phyloP scores from a whole-genome alignment of 2,329 filamentous ascomycete species.

The Pseudocercospora macadamiae region DNA sequence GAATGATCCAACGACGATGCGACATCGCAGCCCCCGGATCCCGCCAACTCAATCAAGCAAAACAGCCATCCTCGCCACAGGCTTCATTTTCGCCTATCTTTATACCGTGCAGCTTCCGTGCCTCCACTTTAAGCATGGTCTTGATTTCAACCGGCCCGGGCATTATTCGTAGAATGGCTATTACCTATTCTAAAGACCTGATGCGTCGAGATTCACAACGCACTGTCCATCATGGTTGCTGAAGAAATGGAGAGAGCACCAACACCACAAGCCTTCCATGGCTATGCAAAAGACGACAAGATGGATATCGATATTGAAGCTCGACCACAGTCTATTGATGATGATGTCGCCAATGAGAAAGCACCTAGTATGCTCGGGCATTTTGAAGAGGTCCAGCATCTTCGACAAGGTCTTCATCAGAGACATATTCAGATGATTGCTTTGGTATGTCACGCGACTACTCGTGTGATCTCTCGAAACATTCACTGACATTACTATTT shows the following conservation, averaged over 20 bases:
- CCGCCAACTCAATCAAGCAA: not conserved
- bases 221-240: conserved; percentile 12
- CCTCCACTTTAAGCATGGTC: not conserved
- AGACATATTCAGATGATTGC: conserved; percentile 32
- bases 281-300: conserved; percentile 10
- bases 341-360: not conserved
- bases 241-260: conserved; percentile 7
- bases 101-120: not conserved
- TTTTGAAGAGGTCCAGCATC: conserved; percentile 26
- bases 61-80: not conserved
- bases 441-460: not conserved
- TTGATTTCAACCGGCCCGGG: not conserved
- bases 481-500: not conserved
- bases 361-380: conserved; percentile 12
- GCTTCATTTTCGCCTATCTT: conserved; percentile 11
- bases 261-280: not conserved
- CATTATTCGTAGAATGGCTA: not conserved
- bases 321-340: conserved; percentile 4
- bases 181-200: not conserved
- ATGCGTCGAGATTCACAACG: not conserved
- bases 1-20: not conserved
- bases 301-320: conserved; percentile 13
- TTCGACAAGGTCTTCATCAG: conserved; percentile 24
- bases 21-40: not conserved
- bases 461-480: not conserved